phyloP scores from a whole-genome alignment of 2,329 filamentous ascomycete genomes.

The Verticillium isaacii region DNA sequence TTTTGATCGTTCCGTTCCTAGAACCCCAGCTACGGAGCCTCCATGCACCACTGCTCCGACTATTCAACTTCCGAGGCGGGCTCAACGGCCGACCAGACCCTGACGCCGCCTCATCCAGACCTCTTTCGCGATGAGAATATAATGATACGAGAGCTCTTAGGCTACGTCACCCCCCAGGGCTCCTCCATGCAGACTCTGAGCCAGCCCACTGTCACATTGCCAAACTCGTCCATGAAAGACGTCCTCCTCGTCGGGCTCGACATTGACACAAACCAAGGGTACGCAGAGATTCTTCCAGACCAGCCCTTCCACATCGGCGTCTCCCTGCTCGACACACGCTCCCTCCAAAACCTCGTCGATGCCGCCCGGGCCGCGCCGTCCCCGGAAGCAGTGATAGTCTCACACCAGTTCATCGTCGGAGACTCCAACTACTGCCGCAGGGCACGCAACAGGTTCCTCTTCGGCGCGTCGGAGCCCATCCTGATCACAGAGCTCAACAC shows the following conservation, averaged over 20 bases:
- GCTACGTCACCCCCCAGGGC: no score
- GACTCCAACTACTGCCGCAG: conserved; percentile 2
- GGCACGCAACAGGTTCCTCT: conserved; percentile 10
- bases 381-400: conserved; percentile 2
- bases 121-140: no score
- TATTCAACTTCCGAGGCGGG: no score
- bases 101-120: no score
- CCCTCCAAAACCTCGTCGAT: neutral
- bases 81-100: no score
- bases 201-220: neutral
- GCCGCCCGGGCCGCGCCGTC: neutral
- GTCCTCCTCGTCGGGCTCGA: conserved; percentile 9
- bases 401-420: conserved; percentile 8
- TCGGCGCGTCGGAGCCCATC: conserved; percentile 6
- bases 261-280: conserved; percentile 11
- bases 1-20: no score
- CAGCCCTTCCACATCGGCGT: conserved; percentile 7
- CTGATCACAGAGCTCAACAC: conserved; percentile 5
- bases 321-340: conserved; percentile 5
- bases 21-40: no score
- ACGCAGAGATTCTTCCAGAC: conserved; percentile 5
- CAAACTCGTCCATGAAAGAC: conserved; percentile 5
- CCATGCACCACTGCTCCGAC: no score
- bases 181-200: no score
- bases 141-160: no score